Conservation (phyloP, 768 basidiomycete species). For the Obba rivulosa region DNA sequence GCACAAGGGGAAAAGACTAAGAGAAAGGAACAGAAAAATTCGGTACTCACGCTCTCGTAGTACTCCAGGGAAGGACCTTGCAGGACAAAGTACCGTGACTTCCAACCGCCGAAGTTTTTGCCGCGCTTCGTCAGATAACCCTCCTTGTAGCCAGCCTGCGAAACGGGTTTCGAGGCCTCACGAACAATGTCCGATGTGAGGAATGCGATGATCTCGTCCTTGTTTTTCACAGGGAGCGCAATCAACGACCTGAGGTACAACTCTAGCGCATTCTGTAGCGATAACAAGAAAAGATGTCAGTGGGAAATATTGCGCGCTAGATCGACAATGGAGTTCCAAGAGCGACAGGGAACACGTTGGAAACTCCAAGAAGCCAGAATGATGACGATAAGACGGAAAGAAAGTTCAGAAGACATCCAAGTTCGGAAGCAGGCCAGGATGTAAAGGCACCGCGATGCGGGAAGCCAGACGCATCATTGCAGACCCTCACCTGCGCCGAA, state of each 20-base stretch:
- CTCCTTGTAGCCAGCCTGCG: conserved; percentile 83
- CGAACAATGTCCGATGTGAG: conserved; percentile 86
- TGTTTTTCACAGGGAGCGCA: conserved; percentile 76
- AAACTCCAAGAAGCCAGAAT: background rate
- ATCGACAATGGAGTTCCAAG: background rate
- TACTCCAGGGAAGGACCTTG: conserved; percentile 90
- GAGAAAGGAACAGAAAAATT: conserved; percentile 4
- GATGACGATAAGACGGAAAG: conserved; percentile 1
- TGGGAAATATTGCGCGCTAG: background rate
- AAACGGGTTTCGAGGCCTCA: conserved; percentile 68
- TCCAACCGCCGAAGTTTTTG: conserved; percentile 98
- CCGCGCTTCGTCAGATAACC: conserved; percentile 95
- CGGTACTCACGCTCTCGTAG: conserved; percentile 83
- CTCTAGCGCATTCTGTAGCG: conserved; percentile 64
- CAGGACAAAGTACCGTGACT: conserved; percentile 91
- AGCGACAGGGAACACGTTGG: background rate
- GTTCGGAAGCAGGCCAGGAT: background rate
- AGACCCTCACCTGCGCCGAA: no score
- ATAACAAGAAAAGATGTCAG: conserved; percentile 12
- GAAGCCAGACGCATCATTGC: background rate
- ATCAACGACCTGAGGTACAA: conserved; percentile 82
- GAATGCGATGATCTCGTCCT: conserved; percentile 87
- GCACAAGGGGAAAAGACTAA: conserved; percentile 4
- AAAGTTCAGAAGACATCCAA: background rate
- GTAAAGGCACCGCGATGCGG: background rate